A percentile compares a stretch with the other conserved stretches of the same genome.
These are phyloP conservation scores for Hypoxylon cercidicola DNA, from an alignment of 495 filamentous ascomycete species.

Conservation along the genomic window DNA sequence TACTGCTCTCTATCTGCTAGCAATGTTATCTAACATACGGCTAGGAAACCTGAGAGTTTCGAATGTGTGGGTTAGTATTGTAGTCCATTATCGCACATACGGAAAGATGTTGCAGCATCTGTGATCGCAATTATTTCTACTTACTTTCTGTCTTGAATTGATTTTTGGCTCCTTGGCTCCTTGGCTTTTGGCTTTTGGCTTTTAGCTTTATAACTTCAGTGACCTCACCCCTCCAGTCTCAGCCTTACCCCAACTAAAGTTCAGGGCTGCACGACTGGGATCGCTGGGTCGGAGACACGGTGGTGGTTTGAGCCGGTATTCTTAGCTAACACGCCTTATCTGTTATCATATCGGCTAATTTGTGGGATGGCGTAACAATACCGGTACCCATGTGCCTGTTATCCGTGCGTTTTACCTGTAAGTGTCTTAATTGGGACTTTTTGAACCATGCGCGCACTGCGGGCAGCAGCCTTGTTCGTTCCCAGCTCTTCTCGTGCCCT, in stretches of 20 bases:
- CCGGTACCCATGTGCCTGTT: neutral
- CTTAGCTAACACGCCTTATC: neutral
- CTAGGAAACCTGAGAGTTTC: slow-evolving; percentile 2
- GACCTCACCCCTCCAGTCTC: slow-evolving; percentile 31
- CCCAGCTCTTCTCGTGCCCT: slow-evolving; percentile 31
- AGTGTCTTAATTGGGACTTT: slow-evolving; percentile 34
- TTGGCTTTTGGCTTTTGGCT: neutral
- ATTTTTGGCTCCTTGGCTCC: neutral
- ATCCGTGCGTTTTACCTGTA: neutral
- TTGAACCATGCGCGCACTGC: slow-evolving; percentile 24
- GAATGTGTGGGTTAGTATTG: slow-evolving; percentile 1
- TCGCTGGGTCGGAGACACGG: slow-evolving; percentile 22
- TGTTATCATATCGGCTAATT: slow-evolving; percentile 8
- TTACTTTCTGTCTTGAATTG: neutral
- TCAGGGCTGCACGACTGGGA: neutral
- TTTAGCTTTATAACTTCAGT: slow-evolving; percentile 27
- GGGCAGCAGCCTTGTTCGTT: slow-evolving; percentile 39
- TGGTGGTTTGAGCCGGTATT: slow-evolving; percentile 16
- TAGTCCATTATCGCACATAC: slow-evolving; percentile 6
- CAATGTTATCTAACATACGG: slow-evolving; percentile 6
- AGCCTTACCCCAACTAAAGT: slow-evolving; percentile 3
- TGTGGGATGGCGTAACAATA: slow-evolving; percentile 1
- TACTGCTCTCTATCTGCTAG: neutral
- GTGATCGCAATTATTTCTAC: slow-evolving; percentile 20
- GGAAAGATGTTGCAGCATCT: neutral